phyloP scores from a whole-genome alignment of 2,329 filamentous ascomycete genomes.

The Calonectria hawksworthii region DNA sequence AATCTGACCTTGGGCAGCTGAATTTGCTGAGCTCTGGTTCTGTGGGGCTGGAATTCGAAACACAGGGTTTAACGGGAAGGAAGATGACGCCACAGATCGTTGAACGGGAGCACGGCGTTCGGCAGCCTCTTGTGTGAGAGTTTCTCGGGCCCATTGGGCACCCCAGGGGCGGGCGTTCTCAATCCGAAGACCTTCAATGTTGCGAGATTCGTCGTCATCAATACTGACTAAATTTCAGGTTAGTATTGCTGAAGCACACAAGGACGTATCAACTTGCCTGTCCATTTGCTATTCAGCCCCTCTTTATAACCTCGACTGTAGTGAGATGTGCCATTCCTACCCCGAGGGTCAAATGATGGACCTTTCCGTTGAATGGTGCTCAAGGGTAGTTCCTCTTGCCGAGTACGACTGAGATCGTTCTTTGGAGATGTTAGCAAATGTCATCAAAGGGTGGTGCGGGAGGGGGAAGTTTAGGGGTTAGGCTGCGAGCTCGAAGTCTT shows the following conservation, averaged over 20 bases:
- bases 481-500: not conserved
- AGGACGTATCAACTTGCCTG: not conserved
- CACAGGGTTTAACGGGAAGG: not conserved
- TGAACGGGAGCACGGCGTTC: not conserved
- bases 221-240: constrained; percentile 21
- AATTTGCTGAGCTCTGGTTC: not conserved
- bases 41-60: not conserved
- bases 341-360: constrained; percentile 27
- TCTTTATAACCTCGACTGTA: not conserved
- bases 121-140: not conserved
- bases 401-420: constrained; percentile 39
- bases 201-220: constrained; percentile 39
- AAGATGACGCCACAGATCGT: not conserved
- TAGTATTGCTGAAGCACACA: not conserved
- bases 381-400: constrained; percentile 45
- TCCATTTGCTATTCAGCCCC: constrained; percentile 30
- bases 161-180: constrained; percentile 42
- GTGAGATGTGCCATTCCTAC: constrained; percentile 29
- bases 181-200: constrained; percentile 39
- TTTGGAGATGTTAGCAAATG: constrained; percentile 9
- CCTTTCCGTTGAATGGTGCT: constrained; percentile 23
- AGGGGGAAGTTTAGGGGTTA: not conserved
- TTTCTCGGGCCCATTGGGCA: not conserved
- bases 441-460: not conserved
- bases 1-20: not conserved